Base-by-base conservation (phyloP, 2,329 filamentous ascomycete genomes). In the Pseudogymnoascus sp. region DNA sequence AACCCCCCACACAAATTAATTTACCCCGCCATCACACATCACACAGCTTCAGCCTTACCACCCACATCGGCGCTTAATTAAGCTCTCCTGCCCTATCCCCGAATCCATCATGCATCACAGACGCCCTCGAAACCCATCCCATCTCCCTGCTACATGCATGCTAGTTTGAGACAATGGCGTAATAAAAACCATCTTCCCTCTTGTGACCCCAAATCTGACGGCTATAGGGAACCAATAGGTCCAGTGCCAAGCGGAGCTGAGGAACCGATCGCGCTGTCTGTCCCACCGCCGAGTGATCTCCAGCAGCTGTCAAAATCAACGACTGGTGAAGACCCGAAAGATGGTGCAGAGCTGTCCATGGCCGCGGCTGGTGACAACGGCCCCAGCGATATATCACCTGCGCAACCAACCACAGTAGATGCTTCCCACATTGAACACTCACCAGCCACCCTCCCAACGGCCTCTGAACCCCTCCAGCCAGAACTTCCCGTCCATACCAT, bases 1-100 rank as follows among this genome's bases (percentile, higher is more conserved):
- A 53, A 53, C 21, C 23, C 23, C 44, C 44, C 21, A n/a, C 21
- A 46, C 26, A 7, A 31, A 53, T 31, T 53, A 31, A 53, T 31
- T 53, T 53, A 53, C 46, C 46, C 46, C 46, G 26, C 46, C 46
- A 53, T 31, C 46, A 53, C 21, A 26, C 42, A 26, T 26, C 13
- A n/a, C 46, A 31, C 46, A 53, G 46, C 46, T 53, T 31, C 46
- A 53, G 46, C 46, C 46, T 53, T 53, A 53, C 46, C 46, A 53
- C 46, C 46, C 26, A 53, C 46, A 31, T 31, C 23, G 2, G 46
- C 46, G 46, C 46, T 31, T 53, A 53, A 53, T 31, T 53, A 53
- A 53, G 46, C 46, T 53, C 46, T 31, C 7, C 26, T 31, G 26
- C 46, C 42, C 26, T 2, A 7, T 31, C 15, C 13, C 26, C 5